Evolutionary conservation across 2,329 filamentous ascomycete genomes (phyloP).

Genomic region (Venturia pyrina): DNA sequence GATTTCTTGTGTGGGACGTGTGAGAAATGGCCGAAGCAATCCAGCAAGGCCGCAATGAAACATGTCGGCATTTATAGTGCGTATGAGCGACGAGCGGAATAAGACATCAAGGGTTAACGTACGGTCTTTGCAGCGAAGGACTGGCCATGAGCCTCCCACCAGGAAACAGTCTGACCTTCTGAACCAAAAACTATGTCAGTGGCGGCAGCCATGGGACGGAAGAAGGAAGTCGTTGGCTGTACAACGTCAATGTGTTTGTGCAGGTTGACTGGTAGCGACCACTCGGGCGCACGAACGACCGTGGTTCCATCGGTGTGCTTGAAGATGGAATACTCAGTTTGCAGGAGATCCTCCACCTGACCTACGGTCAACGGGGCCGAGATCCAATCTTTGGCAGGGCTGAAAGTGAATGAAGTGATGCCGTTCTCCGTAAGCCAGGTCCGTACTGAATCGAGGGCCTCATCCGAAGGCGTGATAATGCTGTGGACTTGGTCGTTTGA

Average conservation of each 20-base stretch:
- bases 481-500: conserved; percentile 49
- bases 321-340: conserved; percentile 41
- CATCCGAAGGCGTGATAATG: conserved; percentile 43
- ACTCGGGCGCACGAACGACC: conserved; percentile 43
- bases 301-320: conserved; percentile 45
- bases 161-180: neutral
- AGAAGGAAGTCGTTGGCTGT: conserved; percentile 52
- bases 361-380: conserved; percentile 42
- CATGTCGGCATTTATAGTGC: too few relatives aligned
- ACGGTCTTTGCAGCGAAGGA: neutral
- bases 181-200: too few relatives aligned
- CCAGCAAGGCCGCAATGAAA: neutral
- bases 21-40: neutral
- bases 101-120: neutral
- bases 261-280: conserved; percentile 48
- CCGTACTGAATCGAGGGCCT: conserved; percentile 42
- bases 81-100: neutral
- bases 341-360: conserved; percentile 42
- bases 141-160: conserved; percentile 3
- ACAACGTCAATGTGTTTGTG: conserved; percentile 50
- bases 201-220: too few relatives aligned
- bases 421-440: conserved; percentile 50
- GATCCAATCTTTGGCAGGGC: conserved; percentile 48
- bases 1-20: neutral
- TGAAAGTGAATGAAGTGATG: conserved; percentile 36